Percentiles rank a stretch among this genome's conserved stretches.
phyloP scores from a whole-genome alignment of 352 stramenopile genomes.

The Globisporangium acanthophoron region DNA sequence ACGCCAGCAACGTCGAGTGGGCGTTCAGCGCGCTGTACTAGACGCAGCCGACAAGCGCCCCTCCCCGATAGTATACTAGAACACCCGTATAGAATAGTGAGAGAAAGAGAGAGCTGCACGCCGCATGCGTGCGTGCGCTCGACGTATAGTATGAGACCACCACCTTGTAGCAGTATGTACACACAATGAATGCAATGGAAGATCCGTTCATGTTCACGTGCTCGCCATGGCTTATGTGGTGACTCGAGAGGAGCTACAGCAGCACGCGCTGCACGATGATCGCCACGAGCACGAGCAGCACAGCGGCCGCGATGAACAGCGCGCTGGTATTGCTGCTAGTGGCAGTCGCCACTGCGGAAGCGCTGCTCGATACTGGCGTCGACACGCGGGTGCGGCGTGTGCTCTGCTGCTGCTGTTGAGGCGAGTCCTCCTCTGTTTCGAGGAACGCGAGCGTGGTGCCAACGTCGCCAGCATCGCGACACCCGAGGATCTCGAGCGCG shows the following conservation, averaged over 20 bases:
- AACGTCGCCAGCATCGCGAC: conserved; percentile 12
- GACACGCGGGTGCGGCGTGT: background rate
- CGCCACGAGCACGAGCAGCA: conserved; percentile 25
- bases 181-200: background rate
- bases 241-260: conserved; percentile 1
- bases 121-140: background rate
- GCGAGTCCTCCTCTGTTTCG: conserved; percentile 7
- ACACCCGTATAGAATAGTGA: conserved; percentile 11
- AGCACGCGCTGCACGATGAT: conserved; percentile 18
- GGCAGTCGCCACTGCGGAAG: conserved; percentile 7
- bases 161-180: conserved; percentile 11
- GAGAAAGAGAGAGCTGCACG: conserved; percentile 9
- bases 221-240: background rate
- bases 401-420: conserved; percentile 7
- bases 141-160: conserved; percentile 21
- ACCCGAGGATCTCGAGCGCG: conserved; percentile 52
- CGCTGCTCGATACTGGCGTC: conserved; percentile 9
- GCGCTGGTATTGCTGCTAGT: background rate
- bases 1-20: conserved; percentile 63
- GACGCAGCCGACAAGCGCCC: background rate
- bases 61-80: conserved; percentile 13
- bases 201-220: background rate
- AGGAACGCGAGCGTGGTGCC: conserved; percentile 3
- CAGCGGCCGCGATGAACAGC: conserved; percentile 30
- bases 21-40: conserved; percentile 79